Percentiles rank a stretch among this genome's conserved stretches.
phyloP scores from a whole-genome alignment of 495 filamentous ascomycete genomes.

The Amniculicola lignicola region DNA sequence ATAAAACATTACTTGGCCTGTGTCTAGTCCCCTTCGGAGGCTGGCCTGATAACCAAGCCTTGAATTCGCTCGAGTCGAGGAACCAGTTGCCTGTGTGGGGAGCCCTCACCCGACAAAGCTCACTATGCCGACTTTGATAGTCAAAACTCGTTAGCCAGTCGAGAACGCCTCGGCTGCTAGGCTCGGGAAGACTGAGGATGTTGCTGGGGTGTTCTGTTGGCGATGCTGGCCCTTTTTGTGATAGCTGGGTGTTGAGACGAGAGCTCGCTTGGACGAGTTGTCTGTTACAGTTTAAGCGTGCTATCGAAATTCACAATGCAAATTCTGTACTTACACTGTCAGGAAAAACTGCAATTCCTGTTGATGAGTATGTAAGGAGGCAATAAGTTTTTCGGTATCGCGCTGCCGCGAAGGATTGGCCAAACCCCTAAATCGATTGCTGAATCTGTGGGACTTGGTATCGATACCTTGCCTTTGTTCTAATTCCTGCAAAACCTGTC shows the following conservation, averaged over 20 bases:
- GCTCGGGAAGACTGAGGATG: not conserved
- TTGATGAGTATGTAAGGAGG: not conserved
- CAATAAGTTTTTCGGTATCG: not conserved
- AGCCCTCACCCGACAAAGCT: not conserved
- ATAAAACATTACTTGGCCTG: constrained; percentile 1
- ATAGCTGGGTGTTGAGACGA: not conserved
- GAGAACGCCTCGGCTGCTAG: not conserved
- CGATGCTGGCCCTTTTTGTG: not conserved
- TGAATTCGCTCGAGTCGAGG: not conserved
- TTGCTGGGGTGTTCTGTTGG: not conserved
- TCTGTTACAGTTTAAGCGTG: not conserved
- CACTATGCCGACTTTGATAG: constrained; percentile 4
- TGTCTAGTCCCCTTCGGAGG: not conserved
- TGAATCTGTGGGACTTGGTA: too few relatives aligned
- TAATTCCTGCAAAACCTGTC: too few relatives aligned
- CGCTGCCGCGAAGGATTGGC: not conserved
- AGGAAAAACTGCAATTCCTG: constrained; percentile 1
- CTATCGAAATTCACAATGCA: not conserved
- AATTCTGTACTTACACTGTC: not conserved
- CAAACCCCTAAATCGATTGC: too few relatives aligned
- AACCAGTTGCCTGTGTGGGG: constrained; percentile 1
- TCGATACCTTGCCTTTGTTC: too few relatives aligned
- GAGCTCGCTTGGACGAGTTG: not conserved
- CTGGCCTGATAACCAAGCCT: not conserved
- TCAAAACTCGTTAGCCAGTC: constrained; percentile 1